These are phyloP conservation scores for Tetrapyrgos nigripes DNA, from an alignment of 1,284 basidiomycete species.

Conservation along the genomic window DNA sequence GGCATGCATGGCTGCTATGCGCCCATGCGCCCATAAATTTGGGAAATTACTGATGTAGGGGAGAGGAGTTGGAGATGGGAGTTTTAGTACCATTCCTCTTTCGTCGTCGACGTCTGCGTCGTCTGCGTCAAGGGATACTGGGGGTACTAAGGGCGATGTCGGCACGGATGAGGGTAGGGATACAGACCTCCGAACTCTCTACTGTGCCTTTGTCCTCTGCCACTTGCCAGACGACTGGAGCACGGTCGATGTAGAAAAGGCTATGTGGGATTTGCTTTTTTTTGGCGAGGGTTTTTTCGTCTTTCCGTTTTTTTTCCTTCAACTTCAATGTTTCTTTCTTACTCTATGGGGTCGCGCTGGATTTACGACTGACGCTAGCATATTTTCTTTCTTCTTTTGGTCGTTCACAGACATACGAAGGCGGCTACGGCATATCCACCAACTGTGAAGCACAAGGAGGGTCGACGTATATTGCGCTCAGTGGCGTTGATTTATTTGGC, in stretches of 20 bases:
- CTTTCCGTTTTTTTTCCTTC: no score
- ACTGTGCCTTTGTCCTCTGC: slow-evolving; percentile 88
- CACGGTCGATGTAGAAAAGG: slow-evolving; percentile 66
- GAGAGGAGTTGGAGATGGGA: no score
- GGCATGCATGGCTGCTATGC: no score
- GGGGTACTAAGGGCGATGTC: no score
- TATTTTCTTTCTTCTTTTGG: not conserved
- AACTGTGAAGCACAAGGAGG: slow-evolving; percentile 86
- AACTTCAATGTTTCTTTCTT: no score
- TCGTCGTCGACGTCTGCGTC: not conserved
- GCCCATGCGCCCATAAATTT: no score
- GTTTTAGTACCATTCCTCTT: slow-evolving; percentile 31
- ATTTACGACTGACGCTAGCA: no score
- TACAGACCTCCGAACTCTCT: slow-evolving; percentile 83
- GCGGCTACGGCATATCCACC: slow-evolving; percentile 87
- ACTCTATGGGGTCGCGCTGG: no score
- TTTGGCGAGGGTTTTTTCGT: slow-evolving; percentile 8
- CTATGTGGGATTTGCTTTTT: slow-evolving; percentile 64
- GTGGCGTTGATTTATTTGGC: not conserved
- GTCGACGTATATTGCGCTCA: slow-evolving; percentile 18
- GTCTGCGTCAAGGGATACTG: no score
- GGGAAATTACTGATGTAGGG: no score
- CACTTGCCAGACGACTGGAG: slow-evolving; percentile 82
- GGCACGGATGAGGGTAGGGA: slow-evolving; percentile 48
- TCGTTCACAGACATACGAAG: slow-evolving; percentile 82